A percentile compares a stretch with the other conserved stretches of the same genome.
Evolutionary conservation across 805 yeast species (phyloP).

Genomic region (Lipomyces japonicus): DNA sequence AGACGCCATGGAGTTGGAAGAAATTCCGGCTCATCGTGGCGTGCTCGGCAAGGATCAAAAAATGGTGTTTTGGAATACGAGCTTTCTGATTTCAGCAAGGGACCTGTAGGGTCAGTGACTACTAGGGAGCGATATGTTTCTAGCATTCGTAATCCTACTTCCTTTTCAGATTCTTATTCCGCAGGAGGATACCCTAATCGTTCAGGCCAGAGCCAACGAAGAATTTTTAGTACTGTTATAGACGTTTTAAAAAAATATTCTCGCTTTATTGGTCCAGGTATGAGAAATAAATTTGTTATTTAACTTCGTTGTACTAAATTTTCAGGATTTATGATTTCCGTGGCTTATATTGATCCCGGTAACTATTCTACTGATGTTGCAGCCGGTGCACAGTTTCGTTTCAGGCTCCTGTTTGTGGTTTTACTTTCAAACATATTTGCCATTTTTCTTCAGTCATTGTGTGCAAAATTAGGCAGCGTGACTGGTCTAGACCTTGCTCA

Average conservation of each 20-base stretch:
- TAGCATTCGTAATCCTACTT: neutral
- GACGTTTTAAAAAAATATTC: conserved; percentile 46
- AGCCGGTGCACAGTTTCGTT: conserved; percentile 84
- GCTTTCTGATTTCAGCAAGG: neutral
- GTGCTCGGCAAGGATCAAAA: neutral
- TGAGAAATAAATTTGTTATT: neutral
- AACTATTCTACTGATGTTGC: conserved; percentile 93
- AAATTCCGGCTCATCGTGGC: neutral
- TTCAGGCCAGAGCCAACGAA: neutral
- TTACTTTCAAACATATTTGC: conserved; percentile 81
- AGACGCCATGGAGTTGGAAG: neutral
- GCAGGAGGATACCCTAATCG: neutral
- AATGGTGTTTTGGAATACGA: neutral
- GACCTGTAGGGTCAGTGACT: neutral
- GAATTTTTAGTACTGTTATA: neutral
- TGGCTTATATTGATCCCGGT: conserved; percentile 97
- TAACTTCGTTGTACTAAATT: neutral
- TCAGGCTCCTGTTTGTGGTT: conserved; percentile 71
- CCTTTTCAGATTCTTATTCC: neutral
- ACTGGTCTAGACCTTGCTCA: conserved; percentile 91
- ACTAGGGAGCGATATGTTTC: neutral
- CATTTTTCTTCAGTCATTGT: conserved; percentile 75
- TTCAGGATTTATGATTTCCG: conserved; percentile 75
- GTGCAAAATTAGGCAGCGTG: conserved; percentile 86
- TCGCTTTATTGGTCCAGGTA: conserved; percentile 81